Evolutionary conservation across 768 basidiomycete genomes (phyloP), one percentile per base, ranked within the genome.

Genomic region (Tricholoma bakamatsutake): DNA sequence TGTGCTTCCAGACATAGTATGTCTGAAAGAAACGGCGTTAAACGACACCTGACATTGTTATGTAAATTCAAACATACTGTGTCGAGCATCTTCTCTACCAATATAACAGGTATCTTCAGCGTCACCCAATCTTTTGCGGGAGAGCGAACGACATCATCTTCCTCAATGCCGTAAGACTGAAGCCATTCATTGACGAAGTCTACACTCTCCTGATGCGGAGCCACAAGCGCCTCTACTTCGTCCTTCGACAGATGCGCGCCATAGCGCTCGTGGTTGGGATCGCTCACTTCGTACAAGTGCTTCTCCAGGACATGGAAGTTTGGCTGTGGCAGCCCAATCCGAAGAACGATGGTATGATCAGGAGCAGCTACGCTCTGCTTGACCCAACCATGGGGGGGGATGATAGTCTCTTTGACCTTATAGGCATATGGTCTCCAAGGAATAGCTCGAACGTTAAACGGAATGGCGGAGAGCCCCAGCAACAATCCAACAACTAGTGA

Each of bases 51-150:
- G 56, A 43, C 50, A 37, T 28, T 55, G 31, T 35, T 39, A 50
- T 8, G 40, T 17, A 48, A 24, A 21, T 40, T 40, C 15, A 17
- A n/a, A 24, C 79, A 62, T 61, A 87, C 86, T 46, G 88, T 85
- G 62, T 81, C 71, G n/a, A 90, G 75, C 80, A 90, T 84, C 60
- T 80, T 70, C 67, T 90, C 88, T 0, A 82, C 87, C 24, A 82
- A 58, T 33, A 70, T 61, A 45, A 90, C 75, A 0, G 86, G 79
- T 6, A 88, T 69, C 11, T 67, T 80, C 39, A 88, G 65, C 5
- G 74, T 81, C 11, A 88, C 71, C 88, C 87, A 90, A 58, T 89
- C 88, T 48, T 79, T 76, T 0, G 87, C 85, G 2, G 84, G 76
- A 10, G 87, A 86, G 8, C 81, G 80, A 40, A 69, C 58, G 18